Evolutionary conservation across 371 early-diverging fungal species (phyloP), one percentile per base, ranked within the genome.

Genomic region (Nematocida sp.): DNA sequence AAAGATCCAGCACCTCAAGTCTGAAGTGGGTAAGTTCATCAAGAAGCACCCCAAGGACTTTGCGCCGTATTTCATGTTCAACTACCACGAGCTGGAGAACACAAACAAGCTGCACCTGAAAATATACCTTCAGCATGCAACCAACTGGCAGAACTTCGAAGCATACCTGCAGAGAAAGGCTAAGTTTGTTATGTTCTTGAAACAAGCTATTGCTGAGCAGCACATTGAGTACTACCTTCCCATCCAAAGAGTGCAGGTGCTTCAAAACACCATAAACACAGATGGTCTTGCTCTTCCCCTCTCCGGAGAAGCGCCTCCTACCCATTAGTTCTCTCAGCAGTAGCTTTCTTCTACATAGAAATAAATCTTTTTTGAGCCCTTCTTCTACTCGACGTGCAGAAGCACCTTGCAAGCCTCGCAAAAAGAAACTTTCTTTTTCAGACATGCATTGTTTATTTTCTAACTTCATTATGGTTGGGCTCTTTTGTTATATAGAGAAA

Each of bases 111-210:
- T 84, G 4, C 76, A 78, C 58, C 64, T 82, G 38, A 81, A 79
- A 45, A 67, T 84, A 17, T 81, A 79, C 36, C 76, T 84, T 51
- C 83, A 82, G 62, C 80, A 80, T 46, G 80, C 77, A 52, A 78
- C 34, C 11, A 84, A 80, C 64, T 78, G 76, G 75, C 84, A 84
- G 77, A 80, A 84, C 66, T 82, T 80, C 53, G 82, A 81, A 40
- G 40, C 57, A 32, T 84, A 81, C 74, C 64, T 84, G n/a, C 58
- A 76, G 46, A 65, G 67, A 57, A 81, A 76, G 60, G 80, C 79
- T 27, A 64, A 63, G 34, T 84, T 84, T 65, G 54, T 84, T 25
- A 76, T 67, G 36, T 78, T 82, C 40, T 32, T 84, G 43, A 80
- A 79, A 49, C 55, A 76, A 31, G 54, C 64, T 8, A 54, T 84